Percentiles rank a stretch among this genome's conserved stretches.
These are phyloP conservation scores for Clarkia xantiana DNA, from an alignment of 345 rosid genomes.

Conservation along the genomic window DNA sequence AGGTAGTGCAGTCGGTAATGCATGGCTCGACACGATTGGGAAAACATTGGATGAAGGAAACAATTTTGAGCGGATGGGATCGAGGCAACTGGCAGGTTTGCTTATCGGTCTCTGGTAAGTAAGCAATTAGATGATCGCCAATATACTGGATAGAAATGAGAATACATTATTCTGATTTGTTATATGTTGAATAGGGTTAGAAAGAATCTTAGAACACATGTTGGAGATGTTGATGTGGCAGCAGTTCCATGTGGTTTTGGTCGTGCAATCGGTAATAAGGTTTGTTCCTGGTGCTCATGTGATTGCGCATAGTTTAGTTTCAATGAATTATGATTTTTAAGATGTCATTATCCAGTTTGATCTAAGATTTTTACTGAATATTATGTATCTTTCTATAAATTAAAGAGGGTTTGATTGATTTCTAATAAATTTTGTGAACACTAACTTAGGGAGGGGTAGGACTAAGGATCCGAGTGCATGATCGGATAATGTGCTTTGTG, in stretches of 20 bases:
- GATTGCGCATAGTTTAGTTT: slow-evolving; percentile 1
- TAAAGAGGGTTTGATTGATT: background rate
- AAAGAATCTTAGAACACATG: slow-evolving; percentile 66
- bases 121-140: background rate
- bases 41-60: slow-evolving; percentile 65
- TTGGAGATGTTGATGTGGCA: slow-evolving; percentile 90
- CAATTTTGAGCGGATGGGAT: slow-evolving; percentile 92
- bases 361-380: too few relatives aligned
- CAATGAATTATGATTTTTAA: too few relatives aligned
- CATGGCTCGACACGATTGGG: slow-evolving; percentile 92
- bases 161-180: background rate
- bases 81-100: slow-evolving; percentile 87
- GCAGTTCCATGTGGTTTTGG: slow-evolving; percentile 99
- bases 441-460: slow-evolving; percentile 69
- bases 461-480: slow-evolving; percentile 57
- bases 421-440: background rate
- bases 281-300: slow-evolving; percentile 9
- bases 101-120: slow-evolving; percentile 81
- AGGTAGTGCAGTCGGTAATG: slow-evolving; percentile 84
- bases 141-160: too few relatives aligned
- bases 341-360: too few relatives aligned
- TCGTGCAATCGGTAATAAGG: slow-evolving; percentile 98
- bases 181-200: slow-evolving; percentile 56
- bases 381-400: too few relatives aligned
- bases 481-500: slow-evolving; percentile 60